phyloP scores from a whole-genome alignment of 306 rosid genomes.

The Quercus dentata region DNA sequence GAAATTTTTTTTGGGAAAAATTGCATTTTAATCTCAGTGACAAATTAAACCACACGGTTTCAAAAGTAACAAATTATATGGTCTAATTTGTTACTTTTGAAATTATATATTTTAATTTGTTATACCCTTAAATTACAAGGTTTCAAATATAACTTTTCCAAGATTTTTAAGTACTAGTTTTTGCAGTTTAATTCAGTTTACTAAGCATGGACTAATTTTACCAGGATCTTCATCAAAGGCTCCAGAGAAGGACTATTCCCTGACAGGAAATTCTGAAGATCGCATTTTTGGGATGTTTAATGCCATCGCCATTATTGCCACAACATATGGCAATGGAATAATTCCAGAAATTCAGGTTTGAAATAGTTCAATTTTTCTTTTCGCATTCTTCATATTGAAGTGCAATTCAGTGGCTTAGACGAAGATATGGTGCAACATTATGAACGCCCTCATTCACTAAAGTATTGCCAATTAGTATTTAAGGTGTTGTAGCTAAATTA shows the following conservation, averaged over 20 bases:
- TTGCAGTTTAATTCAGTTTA: background rate
- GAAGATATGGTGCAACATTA: background rate
- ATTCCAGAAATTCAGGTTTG: conserved; percentile 84
- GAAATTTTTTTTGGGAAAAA: no score
- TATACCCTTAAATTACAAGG: no score
- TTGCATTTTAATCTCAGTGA: no score
- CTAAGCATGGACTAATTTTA: background rate
- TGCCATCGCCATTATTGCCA: conserved; percentile 76
- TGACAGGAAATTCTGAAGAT: conserved; percentile 40
- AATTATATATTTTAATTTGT: no score
- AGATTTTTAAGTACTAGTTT: background rate
- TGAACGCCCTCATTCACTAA: background rate
- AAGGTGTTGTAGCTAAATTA: no score
- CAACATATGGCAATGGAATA: conserved; percentile 77
- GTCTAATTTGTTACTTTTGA: no score
- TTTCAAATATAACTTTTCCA: no score
- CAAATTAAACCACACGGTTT: no score
- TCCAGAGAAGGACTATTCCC: conserved; percentile 59
- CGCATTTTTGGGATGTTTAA: conserved; percentile 63
- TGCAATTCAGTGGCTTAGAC: background rate
- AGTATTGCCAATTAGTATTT: no score
- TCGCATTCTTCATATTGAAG: background rate
- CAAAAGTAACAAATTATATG: no score
- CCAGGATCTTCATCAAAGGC: conserved; percentile 62
- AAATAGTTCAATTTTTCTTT: background rate